These are phyloP conservation scores for Psilocybe tampanensis DNA, from an alignment of 768 basidiomycete genomes.

Conservation along the genomic window DNA sequence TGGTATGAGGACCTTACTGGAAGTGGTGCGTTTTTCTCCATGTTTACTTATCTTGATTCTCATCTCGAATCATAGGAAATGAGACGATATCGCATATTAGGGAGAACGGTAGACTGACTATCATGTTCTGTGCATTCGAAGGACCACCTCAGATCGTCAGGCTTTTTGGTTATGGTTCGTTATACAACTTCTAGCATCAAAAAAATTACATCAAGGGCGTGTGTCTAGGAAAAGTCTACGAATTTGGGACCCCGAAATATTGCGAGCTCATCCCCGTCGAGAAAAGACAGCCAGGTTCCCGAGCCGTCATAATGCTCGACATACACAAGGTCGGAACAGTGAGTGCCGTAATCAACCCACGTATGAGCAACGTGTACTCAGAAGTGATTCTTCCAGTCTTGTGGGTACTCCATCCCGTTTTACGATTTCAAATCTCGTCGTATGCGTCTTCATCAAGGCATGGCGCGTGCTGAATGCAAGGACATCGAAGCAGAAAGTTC, in stretches of 20 bases:
- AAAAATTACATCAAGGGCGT: neutral
- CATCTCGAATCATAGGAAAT: constrained; percentile 25
- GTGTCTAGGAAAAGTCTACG: constrained; percentile 49
- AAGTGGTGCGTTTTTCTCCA: constrained; percentile 44
- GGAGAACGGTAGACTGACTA: constrained; percentile 65
- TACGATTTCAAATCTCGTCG: constrained; percentile 54
- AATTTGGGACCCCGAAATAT: constrained; percentile 60
- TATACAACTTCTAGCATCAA: neutral
- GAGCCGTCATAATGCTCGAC: constrained; percentile 56
- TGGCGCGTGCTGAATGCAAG: constrained; percentile 35
- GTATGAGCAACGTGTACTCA: neutral
- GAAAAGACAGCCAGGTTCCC: constrained; percentile 52
- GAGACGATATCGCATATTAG: constrained; percentile 46
- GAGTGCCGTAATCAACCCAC: constrained; percentile 11
- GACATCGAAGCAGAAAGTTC: constrained; percentile 31
- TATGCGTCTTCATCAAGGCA: constrained; percentile 42
- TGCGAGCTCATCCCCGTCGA: constrained; percentile 45
- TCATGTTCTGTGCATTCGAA: constrained; percentile 64
- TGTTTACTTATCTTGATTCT: neutral
- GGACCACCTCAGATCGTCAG: constrained; percentile 61
- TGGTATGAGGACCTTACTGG: constrained; percentile 75
- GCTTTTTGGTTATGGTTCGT: constrained; percentile 57
- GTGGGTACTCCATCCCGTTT: constrained; percentile 59
- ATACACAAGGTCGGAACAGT: constrained; percentile 54
- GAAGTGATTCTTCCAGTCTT: constrained; percentile 42